These are phyloP conservation scores for Dictyostelium brefeldianum DNA, from an alignment of 78 protist genomes.

Conservation along the genomic window DNA sequence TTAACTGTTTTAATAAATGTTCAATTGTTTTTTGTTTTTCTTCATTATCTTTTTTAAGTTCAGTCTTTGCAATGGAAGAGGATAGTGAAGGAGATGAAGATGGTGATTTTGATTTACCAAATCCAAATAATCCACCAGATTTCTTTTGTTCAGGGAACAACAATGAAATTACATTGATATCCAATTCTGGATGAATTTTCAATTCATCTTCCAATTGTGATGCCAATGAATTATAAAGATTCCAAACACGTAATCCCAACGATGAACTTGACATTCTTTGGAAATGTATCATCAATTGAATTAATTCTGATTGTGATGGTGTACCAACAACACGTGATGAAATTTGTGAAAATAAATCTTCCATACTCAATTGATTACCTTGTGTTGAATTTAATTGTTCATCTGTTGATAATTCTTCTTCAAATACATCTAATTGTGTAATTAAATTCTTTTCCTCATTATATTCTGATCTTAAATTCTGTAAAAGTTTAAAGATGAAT, in stretches of 20 bases:
- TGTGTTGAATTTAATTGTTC: constrained; percentile 59
- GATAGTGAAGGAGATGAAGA: constrained; percentile 21
- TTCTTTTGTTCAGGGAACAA: constrained; percentile 47
- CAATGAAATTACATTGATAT: neutral
- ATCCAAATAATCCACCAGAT: constrained; percentile 19
- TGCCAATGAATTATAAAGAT: constrained; percentile 15
- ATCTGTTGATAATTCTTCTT: constrained; percentile 54
- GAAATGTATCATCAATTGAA: constrained; percentile 31
- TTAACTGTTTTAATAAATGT: constrained; percentile 50
- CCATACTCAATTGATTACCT: neutral
- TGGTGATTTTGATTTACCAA: constrained; percentile 33
- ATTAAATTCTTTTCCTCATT: constrained; percentile 22
- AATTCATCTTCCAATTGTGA: constrained; percentile 54
- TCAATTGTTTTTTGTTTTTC: constrained; percentile 77
- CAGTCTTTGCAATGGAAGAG: neutral
- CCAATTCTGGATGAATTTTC: constrained; percentile 39
- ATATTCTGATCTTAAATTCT: neutral
- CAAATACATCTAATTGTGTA: constrained; percentile 72
- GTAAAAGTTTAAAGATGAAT: neutral
- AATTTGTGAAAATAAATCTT: constrained; percentile 60
- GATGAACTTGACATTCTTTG: constrained; percentile 47
- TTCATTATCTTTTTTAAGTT: constrained; percentile 48
- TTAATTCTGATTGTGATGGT: constrained; percentile 28
- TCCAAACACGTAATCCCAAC: constrained; percentile 62
- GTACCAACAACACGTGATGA: constrained; percentile 53